Evolutionary conservation across 2,329 filamentous ascomycete species (phyloP).

Genomic region (Diaporthe longicolla): DNA sequence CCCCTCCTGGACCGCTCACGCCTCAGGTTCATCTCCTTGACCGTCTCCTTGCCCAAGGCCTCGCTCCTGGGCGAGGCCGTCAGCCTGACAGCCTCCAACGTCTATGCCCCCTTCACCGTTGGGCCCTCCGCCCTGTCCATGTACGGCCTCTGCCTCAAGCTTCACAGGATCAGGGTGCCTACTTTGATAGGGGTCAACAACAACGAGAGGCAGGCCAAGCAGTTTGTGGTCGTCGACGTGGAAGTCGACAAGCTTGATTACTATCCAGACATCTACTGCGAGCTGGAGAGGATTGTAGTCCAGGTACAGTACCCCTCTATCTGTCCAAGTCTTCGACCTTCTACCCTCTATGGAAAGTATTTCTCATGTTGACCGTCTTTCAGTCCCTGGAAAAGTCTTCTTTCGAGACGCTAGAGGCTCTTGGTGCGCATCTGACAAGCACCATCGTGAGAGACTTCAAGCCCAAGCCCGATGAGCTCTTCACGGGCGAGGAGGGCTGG

Average conservation of each 20-base stretch:
- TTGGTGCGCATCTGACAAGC: slow-evolving; percentile 64
- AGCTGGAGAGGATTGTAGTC: slow-evolving; percentile 72
- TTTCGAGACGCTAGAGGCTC: slow-evolving; percentile 75
- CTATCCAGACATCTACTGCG: slow-evolving; percentile 64
- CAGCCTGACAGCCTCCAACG: slow-evolving; percentile 63
- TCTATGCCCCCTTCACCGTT: slow-evolving; percentile 53
- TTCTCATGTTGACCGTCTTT: slow-evolving; percentile 36
- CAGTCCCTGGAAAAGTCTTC: slow-evolving; percentile 69
- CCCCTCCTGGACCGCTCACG: slow-evolving; percentile 54
- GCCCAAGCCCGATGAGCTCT: slow-evolving; percentile 48
- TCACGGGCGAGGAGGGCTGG: slow-evolving; percentile 57
- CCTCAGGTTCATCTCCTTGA: slow-evolving; percentile 65
- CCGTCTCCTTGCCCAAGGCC: slow-evolving; percentile 75
- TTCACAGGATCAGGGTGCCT: slow-evolving; percentile 73
- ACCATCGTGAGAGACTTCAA: slow-evolving; percentile 61
- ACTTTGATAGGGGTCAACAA: slow-evolving; percentile 80
- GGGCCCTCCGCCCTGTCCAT: slow-evolving; percentile 44
- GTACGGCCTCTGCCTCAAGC: slow-evolving; percentile 57
- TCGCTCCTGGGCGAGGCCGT: slow-evolving; percentile 75
- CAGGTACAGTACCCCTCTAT: slow-evolving; percentile 60
- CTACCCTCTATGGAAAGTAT: slow-evolving; percentile 1
- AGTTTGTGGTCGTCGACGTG: slow-evolving; percentile 75
- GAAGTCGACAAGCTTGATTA: slow-evolving; percentile 69
- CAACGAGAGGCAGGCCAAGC: slow-evolving; percentile 77
- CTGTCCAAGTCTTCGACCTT: slow-evolving; percentile 18